These are phyloP conservation scores for Ciborinia camelliae DNA, from an alignment of 2,329 filamentous ascomycete species.

Conservation along the genomic window DNA sequence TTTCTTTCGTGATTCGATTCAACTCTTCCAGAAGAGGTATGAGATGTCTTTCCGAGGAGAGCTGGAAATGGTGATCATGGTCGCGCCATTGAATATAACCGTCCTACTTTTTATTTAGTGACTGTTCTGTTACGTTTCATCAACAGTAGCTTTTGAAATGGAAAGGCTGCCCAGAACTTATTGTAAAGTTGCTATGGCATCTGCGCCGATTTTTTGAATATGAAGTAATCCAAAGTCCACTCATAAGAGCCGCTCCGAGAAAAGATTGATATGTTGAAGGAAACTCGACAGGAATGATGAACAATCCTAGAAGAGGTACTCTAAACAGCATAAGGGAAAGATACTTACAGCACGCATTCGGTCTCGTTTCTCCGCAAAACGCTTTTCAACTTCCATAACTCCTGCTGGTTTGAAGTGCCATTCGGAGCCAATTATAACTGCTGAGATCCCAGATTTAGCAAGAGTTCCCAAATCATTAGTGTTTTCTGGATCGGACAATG, in stretches of 20 bases:
- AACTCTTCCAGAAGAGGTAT: slow-evolving; percentile 7
- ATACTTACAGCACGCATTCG: slow-evolving; percentile 5
- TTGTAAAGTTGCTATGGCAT: background rate
- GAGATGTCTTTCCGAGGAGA: slow-evolving; percentile 3
- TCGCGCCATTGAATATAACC: slow-evolving; percentile 15
- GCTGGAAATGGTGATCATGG: slow-evolving; percentile 11
- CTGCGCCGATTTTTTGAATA: background rate
- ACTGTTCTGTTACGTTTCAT: background rate
- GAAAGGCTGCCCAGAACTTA: too few species aligned
- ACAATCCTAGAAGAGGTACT: background rate
- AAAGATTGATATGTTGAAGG: background rate
- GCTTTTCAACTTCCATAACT: slow-evolving; percentile 24
- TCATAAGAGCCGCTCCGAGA: background rate
- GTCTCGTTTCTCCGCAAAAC: slow-evolving; percentile 19
- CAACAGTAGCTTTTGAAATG: background rate
- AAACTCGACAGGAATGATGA: too few species aligned
- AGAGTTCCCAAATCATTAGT: background rate
- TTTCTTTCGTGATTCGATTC: slow-evolving; percentile 9
- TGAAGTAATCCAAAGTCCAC: background rate
- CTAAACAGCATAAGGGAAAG: background rate
- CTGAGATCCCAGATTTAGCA: background rate
- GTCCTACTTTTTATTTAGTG: slow-evolving; percentile 10
- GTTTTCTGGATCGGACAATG: background rate
- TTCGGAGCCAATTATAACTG: slow-evolving; percentile 25
- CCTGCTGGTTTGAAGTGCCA: slow-evolving; percentile 30